phyloP scores from a whole-genome alignment of 805 yeast genomes.

The Isabelozyma rhagii region DNA sequence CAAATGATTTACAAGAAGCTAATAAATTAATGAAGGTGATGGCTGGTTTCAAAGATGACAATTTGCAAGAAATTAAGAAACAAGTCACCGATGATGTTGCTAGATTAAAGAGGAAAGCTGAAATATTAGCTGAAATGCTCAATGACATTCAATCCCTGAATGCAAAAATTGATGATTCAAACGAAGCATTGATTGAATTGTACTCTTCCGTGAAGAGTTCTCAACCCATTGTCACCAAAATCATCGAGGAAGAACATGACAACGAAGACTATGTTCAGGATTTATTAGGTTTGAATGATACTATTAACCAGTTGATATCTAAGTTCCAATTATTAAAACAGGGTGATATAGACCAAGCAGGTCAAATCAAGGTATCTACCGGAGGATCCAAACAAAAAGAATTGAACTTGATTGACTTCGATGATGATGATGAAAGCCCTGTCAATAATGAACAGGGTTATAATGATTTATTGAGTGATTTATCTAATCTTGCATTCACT shows the following conservation, averaged over 20 bases:
- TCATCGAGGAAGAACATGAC: constrained; percentile 77
- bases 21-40: constrained; percentile 94
- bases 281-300: constrained; percentile 69
- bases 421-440: constrained; percentile 33
- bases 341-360: constrained; percentile 61
- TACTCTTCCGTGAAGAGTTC: constrained; percentile 76
- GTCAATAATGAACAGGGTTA: constrained; percentile 39
- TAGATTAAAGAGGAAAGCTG: constrained; percentile 80
- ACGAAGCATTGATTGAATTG: constrained; percentile 78
- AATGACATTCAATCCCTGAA: constrained; percentile 42
- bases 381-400: constrained; percentile 19
- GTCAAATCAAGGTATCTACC: constrained; percentile 35
- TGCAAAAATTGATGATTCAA: constrained; percentile 40
- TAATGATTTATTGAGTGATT: constrained; percentile 71
- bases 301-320: constrained; percentile 62
- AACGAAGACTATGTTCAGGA: constrained; percentile 62
- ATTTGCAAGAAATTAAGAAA: constrained; percentile 67
- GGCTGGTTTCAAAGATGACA: constrained; percentile 95
- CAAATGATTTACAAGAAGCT: constrained; percentile 93
- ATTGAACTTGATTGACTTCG: constrained; percentile 42
- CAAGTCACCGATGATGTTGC: constrained; percentile 81
- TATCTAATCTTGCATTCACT: constrained; percentile 59
- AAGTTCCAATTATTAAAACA: constrained; percentile 64
- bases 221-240: constrained; percentile 81
- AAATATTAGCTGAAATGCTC: constrained; percentile 84